Conservation (phyloP, 2,329 filamentous ascomycete genomes). For the Ascochyta viciae-villosae region DNA sequence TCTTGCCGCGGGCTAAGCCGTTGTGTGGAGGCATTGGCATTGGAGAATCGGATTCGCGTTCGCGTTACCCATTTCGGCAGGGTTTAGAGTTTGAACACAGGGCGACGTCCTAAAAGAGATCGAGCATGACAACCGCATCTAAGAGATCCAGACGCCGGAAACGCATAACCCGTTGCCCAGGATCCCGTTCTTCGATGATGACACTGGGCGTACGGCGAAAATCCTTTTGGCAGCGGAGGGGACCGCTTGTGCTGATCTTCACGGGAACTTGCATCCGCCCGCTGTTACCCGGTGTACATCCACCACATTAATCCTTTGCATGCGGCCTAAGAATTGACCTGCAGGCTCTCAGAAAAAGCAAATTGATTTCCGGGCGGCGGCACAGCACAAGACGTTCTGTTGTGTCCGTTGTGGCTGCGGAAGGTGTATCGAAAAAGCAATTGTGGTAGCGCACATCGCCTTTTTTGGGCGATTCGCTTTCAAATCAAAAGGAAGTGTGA, state of each 20-base stretch:
- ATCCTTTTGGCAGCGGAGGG: background rate
- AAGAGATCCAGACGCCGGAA: background rate
- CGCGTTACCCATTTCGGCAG: background rate
- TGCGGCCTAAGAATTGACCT: background rate
- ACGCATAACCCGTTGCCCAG: background rate
- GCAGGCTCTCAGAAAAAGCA: slow-evolving; percentile 6
- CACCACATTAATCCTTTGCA: slow-evolving; percentile 6
- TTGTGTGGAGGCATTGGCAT: slow-evolving; percentile 3
- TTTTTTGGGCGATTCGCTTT: background rate
- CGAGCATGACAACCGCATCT: background rate
- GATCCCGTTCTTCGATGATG: background rate
- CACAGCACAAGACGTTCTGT: slow-evolving; percentile 2
- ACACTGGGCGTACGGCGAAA: background rate
- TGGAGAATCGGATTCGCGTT: slow-evolving; percentile 6
- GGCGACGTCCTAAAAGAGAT: background rate
- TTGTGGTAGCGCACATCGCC: background rate
- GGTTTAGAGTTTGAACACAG: background rate
- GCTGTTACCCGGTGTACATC: slow-evolving; percentile 1
- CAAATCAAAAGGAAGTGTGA: slow-evolving; percentile 1
- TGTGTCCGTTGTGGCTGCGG: background rate
- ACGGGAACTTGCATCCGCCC: slow-evolving; percentile 1
- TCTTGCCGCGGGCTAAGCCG: slow-evolving; percentile 6
- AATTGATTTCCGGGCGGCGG: background rate
- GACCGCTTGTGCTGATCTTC: background rate
- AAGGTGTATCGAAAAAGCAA: slow-evolving; percentile 4